phyloP scores from a whole-genome alignment of 108 stramenopile genomes.

The Cylindrotheca closterium region DNA sequence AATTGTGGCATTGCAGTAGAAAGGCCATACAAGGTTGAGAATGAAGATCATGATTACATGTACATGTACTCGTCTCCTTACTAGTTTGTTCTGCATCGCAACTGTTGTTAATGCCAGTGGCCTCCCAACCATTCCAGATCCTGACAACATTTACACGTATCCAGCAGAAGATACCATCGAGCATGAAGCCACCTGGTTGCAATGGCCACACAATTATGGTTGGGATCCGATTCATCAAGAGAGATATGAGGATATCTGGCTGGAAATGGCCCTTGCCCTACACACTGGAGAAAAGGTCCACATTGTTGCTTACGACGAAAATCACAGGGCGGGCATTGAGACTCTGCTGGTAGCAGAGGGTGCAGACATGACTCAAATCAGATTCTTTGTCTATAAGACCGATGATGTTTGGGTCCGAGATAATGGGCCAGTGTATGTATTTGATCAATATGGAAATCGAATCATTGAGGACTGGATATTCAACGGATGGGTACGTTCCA shows the following conservation, averaged over 20 bases:
- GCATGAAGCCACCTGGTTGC: conserved; percentile 56
- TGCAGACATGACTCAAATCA: conserved; percentile 23
- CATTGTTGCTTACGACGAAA: conserved; percentile 35
- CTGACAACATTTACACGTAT: conserved; percentile 19
- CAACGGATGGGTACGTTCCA: conserved; percentile 53
- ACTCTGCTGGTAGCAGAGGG: conserved; percentile 5
- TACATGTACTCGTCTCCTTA: too few species aligned
- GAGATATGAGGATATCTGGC: conserved; percentile 42
- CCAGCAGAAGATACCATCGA: conserved; percentile 35
- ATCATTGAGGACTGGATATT: conserved; percentile 38
- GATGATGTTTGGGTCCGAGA: conserved; percentile 60
- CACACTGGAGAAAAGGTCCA: conserved; percentile 39
- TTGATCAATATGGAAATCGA: conserved; percentile 9
- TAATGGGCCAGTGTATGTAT: conserved; percentile 53
- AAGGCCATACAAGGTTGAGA: too few species aligned
- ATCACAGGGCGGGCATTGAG: conserved; percentile 16
- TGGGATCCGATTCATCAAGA: conserved; percentile 18
- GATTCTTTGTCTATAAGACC: conserved; percentile 24
- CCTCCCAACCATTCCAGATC: conserved; percentile 16
- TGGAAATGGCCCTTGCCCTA: conserved; percentile 36
- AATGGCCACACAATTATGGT: conserved; percentile 47
- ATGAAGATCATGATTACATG: too few species aligned
- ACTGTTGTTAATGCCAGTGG: too few species aligned
- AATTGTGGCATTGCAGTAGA: too few species aligned
- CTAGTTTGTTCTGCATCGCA: too few species aligned